Base-by-base conservation (phyloP, 345 rosid genomes). In the Balakata baccata region DNA sequence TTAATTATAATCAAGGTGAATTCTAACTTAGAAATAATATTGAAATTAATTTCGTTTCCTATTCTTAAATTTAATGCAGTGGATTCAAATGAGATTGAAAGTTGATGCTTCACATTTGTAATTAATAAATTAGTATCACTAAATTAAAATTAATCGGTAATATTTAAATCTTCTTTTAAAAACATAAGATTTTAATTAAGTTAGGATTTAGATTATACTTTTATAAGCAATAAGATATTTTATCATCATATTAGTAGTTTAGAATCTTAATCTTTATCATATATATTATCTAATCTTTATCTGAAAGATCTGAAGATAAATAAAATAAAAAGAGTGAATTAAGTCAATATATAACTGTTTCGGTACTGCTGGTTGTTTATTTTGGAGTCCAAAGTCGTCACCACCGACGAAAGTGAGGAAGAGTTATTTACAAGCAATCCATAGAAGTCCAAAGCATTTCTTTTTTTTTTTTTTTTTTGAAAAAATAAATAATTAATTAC, bases 321-420 rank as follows among this genome's bases (percentile, higher is more conserved):
- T 51, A 64, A 63, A 47, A 62, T 34, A 75, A 53, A 51, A 14
- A 62, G 13, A 46, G 25, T 49, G 37, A 50, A n/a, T n/a, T n/a
- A n/a, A 67, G 57, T 67, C 57, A 67, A 66, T 18, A 17, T 53
- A 18, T 53, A 43, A 69, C 64, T 47, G 61, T 62, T 14, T 23
- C 6, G 18, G n/a, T 23, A 2, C 5, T 56, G 18, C 5, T 56
- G 25, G 61, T 9, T 11, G 56, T 47, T 43, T 9, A 43, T 20
- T 3, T 17, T 59, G 54, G 9, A 68, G 69, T 50, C 46, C 77
- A 66, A 74, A 76, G 69, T 74, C 75, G 69, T 77, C 81, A 67
- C 68, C 65, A 58, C 75, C 82, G 72, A 80, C 77, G 80, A 63
- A 72, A 72, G 77, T 73, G 46, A 69, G 66, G 51, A 81, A 75